A percentile compares a stretch with the other conserved stretches of the same genome.
These are phyloP conservation scores for Astrocystis sublimbata DNA, from an alignment of 495 filamentous ascomycete genomes.

Conservation along the genomic window DNA sequence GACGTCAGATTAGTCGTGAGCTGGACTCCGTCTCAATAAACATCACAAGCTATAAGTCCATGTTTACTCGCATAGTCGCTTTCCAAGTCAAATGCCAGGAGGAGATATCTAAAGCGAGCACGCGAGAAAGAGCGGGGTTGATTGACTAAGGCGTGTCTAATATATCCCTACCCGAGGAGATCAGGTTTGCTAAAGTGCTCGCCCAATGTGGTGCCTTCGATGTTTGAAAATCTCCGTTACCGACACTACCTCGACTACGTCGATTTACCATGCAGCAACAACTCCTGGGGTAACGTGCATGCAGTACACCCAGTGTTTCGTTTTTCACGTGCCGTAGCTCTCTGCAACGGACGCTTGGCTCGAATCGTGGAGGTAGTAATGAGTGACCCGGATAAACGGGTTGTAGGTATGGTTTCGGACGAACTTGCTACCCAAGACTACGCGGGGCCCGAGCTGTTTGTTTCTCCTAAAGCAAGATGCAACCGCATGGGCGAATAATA, in stretches of 20 bases:
- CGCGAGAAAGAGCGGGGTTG: no score
- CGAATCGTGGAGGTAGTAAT: background rate
- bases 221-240: background rate
- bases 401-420: background rate
- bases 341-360: background rate
- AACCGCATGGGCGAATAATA: constrained; percentile 2
- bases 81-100: no score
- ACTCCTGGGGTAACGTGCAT: background rate
- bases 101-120: no score
- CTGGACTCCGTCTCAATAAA: no score
- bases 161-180: background rate
- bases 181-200: background rate
- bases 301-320: background rate
- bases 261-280: background rate
- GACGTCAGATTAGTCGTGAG: no score
- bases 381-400: constrained; percentile 12
- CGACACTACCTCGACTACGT: background rate
- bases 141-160: background rate
- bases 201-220: background rate
- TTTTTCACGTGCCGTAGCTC: background rate
- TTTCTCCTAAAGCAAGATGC: constrained; percentile 4
- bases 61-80: no score
- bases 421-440: background rate
- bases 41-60: no score
- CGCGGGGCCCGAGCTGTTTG: background rate